Percentiles rank a stretch among this genome's conserved stretches.
These are phyloP conservation scores for Suillus weaverae DNA, from an alignment of 768 basidiomycete species.

Conservation along the genomic window DNA sequence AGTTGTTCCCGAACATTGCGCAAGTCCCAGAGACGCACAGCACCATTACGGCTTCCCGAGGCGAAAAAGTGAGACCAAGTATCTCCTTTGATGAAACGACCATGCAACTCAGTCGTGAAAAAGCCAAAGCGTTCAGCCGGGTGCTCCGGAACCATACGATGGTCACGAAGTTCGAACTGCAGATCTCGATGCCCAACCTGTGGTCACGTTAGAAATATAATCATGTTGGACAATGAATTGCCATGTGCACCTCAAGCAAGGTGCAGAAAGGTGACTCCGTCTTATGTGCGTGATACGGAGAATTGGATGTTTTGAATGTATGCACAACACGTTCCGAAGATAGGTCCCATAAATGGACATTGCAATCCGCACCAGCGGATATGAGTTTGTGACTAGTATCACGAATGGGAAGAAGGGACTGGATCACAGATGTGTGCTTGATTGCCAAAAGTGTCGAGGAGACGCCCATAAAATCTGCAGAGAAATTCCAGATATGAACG, in stretches of 20 bases:
- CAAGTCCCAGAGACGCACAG: conserved; percentile 49
- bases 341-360: conserved; percentile 45
- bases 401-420: conserved; percentile 43
- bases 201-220: conserved; percentile 2
- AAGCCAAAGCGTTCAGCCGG: conserved; percentile 49
- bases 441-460: conserved; percentile 35
- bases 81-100: conserved; percentile 43
- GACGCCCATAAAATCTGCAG: conserved; percentile 33
- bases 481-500: conserved; percentile 48
- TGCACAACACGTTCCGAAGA: conserved; percentile 44
- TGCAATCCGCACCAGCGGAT: conserved; percentile 50
- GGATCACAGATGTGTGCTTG: conserved; percentile 43
- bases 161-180: conserved; percentile 54
- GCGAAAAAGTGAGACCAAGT: conserved; percentile 39
- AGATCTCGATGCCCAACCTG: conserved; percentile 51
- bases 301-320: conserved; percentile 43
- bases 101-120: conserved; percentile 34
- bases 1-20: conserved; percentile 34
- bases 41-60: conserved; percentile 44
- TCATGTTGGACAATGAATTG: neutral
- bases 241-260: conserved; percentile 42
- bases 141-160: conserved; percentile 36
- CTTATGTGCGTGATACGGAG: conserved; percentile 43
- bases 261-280: conserved; percentile 39
- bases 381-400: conserved; percentile 49